Evolutionary conservation across 371 early-diverging fungal species (phyloP).

Genomic region (Fennellomyces sp.): DNA sequence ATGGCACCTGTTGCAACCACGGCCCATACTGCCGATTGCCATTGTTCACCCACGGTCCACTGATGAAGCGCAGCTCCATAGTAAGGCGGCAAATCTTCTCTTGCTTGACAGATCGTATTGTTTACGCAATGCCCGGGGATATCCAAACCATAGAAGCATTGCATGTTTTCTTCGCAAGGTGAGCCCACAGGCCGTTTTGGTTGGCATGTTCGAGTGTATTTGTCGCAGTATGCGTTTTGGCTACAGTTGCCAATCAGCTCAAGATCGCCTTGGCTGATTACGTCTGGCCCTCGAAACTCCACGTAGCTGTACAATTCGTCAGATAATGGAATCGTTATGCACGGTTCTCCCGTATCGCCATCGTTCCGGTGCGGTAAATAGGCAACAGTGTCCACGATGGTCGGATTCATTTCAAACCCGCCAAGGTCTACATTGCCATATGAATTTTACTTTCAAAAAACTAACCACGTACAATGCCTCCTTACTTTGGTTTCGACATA

Average conservation of each 20-base stretch:
- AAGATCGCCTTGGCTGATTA: conserved; percentile 40
- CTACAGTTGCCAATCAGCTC: conserved; percentile 50
- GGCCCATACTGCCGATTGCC: conserved; percentile 37
- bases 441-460: background rate
- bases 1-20: conserved; percentile 37
- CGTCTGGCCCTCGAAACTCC: conserved; percentile 43
- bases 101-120: conserved; percentile 25
- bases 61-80: conserved; percentile 31
- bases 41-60: conserved; percentile 49
- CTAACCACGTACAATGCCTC: conserved; percentile 1
- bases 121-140: conserved; percentile 48
- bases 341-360: conserved; percentile 47
- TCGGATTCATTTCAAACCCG: conserved; percentile 45
- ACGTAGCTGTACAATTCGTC: conserved; percentile 45
- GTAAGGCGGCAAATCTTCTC: conserved; percentile 40
- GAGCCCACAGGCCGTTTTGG: conserved; percentile 42
- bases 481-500: conserved; percentile 45
- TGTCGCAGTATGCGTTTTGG: conserved; percentile 44
- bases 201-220: conserved; percentile 43
- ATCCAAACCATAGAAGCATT: conserved; percentile 40
- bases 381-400: conserved; percentile 32
- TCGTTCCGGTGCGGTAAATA: conserved; percentile 25
- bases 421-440: conserved; percentile 17
- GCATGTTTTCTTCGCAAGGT: conserved; percentile 40
- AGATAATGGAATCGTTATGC: conserved; percentile 41